phyloP scores from a whole-genome alignment of 805 yeast species.

The Wickerhamia fluorescens region DNA sequence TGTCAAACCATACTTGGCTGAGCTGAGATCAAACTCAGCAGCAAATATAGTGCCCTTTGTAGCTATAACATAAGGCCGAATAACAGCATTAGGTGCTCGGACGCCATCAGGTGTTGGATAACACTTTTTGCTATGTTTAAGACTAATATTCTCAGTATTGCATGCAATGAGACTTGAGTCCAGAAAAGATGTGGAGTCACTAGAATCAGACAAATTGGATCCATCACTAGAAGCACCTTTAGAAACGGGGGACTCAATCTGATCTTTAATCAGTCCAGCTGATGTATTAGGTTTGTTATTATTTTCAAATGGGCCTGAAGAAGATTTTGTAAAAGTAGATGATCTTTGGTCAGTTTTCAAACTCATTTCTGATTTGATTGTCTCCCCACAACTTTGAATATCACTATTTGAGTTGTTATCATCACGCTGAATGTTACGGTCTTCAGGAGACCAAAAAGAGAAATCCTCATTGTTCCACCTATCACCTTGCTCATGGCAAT shows the following conservation, averaged over 20 bases:
- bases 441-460: constrained; percentile 76
- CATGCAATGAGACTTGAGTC: constrained; percentile 17
- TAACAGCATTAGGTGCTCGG: constrained; percentile 65
- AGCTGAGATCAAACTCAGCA: constrained; percentile 53
- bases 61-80: constrained; percentile 70
- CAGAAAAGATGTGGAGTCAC: constrained; percentile 13
- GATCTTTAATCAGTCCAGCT: no score
- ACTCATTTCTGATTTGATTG: constrained; percentile 5
- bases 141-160: constrained; percentile 16
- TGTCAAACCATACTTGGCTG: constrained; percentile 41
- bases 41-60: constrained; percentile 50
- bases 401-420: constrained; percentile 4
- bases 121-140: constrained; percentile 24
- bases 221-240: not conserved
- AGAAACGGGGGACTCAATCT: not conserved
- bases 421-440: constrained; percentile 21
- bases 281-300: not conserved
- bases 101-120: constrained; percentile 52
- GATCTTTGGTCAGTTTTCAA: not conserved
- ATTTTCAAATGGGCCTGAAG: not conserved
- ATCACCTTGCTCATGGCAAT: constrained; percentile 84
- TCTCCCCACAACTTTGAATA: constrained; percentile 5
- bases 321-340: no score
- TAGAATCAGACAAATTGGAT: constrained; percentile 2
- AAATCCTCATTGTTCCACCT: constrained; percentile 92